These are phyloP conservation scores for Oropetium thomaeum DNA, from an alignment of 176 grass and related monocot species.

Conservation along the genomic window DNA sequence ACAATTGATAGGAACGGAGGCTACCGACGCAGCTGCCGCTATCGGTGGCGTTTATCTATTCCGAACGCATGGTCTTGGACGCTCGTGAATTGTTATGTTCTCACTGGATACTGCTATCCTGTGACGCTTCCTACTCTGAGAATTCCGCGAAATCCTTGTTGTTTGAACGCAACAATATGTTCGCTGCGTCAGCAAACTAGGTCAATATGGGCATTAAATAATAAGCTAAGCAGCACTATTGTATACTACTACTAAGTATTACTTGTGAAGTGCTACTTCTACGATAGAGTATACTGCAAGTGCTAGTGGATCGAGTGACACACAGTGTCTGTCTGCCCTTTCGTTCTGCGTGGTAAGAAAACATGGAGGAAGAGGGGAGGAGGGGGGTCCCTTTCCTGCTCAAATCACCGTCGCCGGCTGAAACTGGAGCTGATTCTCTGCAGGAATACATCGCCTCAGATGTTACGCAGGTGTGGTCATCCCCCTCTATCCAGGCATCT, in stretches of 20 bases:
- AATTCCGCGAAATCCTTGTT: background rate
- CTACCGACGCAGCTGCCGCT: background rate
- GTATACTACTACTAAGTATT: background rate
- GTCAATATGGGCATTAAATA: background rate
- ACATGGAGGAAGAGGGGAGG: slow-evolving; percentile 32
- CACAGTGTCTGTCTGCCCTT: background rate
- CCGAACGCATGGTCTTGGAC: background rate
- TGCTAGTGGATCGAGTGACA: background rate
- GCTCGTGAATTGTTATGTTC: background rate
- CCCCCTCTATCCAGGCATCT: background rate
- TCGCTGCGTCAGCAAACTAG: background rate
- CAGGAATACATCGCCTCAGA: slow-evolving; percentile 68
- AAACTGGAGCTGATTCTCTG: background rate
- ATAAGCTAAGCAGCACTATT: background rate
- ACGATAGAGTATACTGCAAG: background rate
- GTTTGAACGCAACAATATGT: background rate
- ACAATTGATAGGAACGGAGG: background rate
- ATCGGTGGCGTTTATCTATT: background rate
- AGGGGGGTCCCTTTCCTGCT: slow-evolving; percentile 60
- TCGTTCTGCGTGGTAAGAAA: background rate
- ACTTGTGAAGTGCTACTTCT: background rate
- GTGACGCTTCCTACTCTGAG: background rate
- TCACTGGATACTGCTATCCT: background rate
- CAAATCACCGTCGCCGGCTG: background rate
- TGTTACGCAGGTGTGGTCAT: slow-evolving; percentile 35